Evolutionary conservation across 2,329 filamentous ascomycete species (phyloP).

Genomic region (Bipolaris oryzae): DNA sequence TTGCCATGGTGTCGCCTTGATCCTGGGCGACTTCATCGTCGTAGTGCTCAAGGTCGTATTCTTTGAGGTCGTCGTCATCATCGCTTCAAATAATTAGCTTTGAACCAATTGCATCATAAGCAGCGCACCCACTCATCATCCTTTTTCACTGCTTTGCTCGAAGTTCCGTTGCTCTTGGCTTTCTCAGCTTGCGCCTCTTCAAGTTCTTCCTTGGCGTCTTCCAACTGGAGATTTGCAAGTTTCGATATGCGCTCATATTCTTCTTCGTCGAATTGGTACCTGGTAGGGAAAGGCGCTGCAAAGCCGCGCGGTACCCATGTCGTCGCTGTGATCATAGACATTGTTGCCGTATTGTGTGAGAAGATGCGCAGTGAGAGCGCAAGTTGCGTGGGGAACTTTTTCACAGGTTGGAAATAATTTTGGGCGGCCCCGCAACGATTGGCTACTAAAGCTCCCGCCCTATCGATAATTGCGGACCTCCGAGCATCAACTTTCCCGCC

Average conservation of each 20-base stretch:
- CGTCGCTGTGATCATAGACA: constrained; percentile 63
- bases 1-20: constrained; percentile 77
- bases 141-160: constrained; percentile 25
- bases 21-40: constrained; percentile 79
- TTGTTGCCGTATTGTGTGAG: constrained; percentile 29
- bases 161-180: constrained; percentile 43
- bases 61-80: constrained; percentile 83
- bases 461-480: constrained; percentile 36
- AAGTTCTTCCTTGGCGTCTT: constrained; percentile 84
- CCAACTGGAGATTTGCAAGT: constrained; percentile 69
- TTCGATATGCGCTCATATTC: constrained; percentile 59
- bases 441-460: constrained; percentile 26
- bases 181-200: constrained; percentile 62
- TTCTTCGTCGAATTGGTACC: constrained; percentile 59
- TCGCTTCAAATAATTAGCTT: constrained; percentile 38
- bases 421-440: constrained; percentile 24
- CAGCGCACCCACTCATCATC: constrained; percentile 28
- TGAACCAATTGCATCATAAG: not conserved
- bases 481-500: constrained; percentile 18
- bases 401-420: constrained; percentile 24
- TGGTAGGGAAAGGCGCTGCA: constrained; percentile 56
- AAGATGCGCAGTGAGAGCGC: constrained; percentile 17
- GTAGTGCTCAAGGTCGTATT: constrained; percentile 96
- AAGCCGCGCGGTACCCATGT: constrained; percentile 61
- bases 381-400: constrained; percentile 19